Evolutionary conservation across 768 basidiomycete species (phyloP).

Genomic region (Trametes cingulata): DNA sequence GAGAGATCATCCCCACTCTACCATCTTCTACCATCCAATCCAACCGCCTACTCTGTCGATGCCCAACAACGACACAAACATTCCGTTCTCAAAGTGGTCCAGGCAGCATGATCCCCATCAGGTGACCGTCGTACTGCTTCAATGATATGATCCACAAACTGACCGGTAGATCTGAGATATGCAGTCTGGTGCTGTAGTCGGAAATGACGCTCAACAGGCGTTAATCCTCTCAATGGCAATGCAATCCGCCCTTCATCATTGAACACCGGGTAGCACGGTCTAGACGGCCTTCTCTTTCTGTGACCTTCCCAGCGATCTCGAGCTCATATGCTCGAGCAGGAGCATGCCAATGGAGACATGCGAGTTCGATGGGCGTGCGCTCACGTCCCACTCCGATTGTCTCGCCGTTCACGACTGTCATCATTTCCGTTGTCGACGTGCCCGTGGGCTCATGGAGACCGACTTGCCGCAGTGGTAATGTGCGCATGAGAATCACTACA

Average conservation of each 20-base stretch:
- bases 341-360: constrained; percentile 2
- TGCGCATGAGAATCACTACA: constrained; percentile 7
- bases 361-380: constrained; percentile 5
- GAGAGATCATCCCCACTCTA: constrained; percentile 1
- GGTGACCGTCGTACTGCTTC: constrained; percentile 18
- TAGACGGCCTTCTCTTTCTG: not conserved
- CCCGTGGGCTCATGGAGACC: constrained; percentile 21
- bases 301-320: not conserved
- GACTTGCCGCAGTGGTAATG: constrained; percentile 19
- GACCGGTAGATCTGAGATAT: constrained; percentile 17
- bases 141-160: constrained; percentile 14
- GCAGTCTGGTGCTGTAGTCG: not conserved
- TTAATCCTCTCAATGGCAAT: not conserved
- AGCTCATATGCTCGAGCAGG: not conserved
- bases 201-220: constrained; percentile 1
- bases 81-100: not conserved
- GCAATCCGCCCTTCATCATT: constrained; percentile 1
- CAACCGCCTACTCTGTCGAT: constrained; percentile 5
- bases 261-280: not conserved
- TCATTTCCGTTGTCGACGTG: constrained; percentile 22
- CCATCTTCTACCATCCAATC: not conserved
- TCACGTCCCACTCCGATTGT: constrained; percentile 12
- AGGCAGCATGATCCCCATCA: constrained; percentile 12
- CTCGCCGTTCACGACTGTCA: constrained; percentile 25
- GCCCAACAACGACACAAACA: constrained; percentile 10